phyloP scores from a whole-genome alignment of 1,139 yeast species.

The Sugiyamaella grinbergsii region DNA sequence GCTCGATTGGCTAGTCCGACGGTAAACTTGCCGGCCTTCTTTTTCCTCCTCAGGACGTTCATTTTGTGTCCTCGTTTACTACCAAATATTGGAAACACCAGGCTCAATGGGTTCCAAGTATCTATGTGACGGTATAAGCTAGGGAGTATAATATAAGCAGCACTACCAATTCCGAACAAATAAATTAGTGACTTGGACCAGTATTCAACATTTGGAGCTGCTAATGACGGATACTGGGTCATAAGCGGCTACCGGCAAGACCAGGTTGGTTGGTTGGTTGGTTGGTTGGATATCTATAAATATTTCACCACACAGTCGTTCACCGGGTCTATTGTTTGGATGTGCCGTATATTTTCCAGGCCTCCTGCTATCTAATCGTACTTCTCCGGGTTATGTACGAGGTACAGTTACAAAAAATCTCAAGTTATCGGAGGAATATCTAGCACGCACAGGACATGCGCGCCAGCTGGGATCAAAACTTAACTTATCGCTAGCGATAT shows the following conservation, averaged over 20 bases:
- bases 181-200: constrained; percentile 14
- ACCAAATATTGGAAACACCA: constrained; percentile 15
- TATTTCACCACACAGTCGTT: no score
- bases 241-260: neutral
- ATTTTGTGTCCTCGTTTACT: constrained; percentile 3
- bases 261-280: no score
- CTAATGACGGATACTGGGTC: constrained; percentile 11
- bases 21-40: constrained; percentile 49
- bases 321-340: no score
- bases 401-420: no score
- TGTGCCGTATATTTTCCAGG: no score
- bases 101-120: constrained; percentile 24
- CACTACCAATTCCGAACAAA: constrained; percentile 17
- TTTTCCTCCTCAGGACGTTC: constrained; percentile 26
- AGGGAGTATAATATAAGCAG: constrained; percentile 23
- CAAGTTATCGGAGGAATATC: no score
- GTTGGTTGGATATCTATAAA: no score
- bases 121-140: constrained; percentile 13
- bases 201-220: constrained; percentile 16
- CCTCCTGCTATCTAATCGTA: no score
- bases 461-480: no score
- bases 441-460: no score
- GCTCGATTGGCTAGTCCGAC: constrained; percentile 81
- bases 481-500: no score
- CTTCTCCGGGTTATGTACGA: no score